A percentile compares a stretch with the other conserved stretches of the same genome.
phyloP scores from a whole-genome alignment of 768 basidiomycete species.

The Dentipellis sp. region DNA sequence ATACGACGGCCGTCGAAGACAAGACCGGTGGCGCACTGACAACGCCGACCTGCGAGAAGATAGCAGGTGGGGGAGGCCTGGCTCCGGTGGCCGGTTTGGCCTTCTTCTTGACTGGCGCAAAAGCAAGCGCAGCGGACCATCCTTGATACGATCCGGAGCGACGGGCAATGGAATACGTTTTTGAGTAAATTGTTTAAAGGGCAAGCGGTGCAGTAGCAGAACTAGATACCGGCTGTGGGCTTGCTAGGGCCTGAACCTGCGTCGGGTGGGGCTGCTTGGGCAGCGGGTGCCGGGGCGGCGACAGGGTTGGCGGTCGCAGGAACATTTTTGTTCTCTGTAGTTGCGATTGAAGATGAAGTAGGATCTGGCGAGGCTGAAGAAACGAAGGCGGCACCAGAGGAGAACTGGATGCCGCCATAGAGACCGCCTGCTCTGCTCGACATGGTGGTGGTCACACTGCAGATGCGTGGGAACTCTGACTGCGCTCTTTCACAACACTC shows the following conservation, averaged over 20 bases:
- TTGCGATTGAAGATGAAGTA: conserved; percentile 15
- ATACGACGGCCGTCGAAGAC: conserved; percentile 57
- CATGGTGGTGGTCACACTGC: conserved; percentile 33
- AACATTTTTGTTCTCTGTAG: conserved; percentile 15
- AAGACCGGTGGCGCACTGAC: conserved; percentile 21
- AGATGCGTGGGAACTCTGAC: neutral
- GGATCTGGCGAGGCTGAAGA: conserved; percentile 30
- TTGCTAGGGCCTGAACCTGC: conserved; percentile 30
- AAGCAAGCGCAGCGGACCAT: conserved; percentile 87
- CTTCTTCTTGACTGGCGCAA: conserved; percentile 67
- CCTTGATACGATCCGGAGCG: conserved; percentile 34
- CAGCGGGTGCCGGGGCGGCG: conserved; percentile 18
- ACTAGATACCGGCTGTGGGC: conserved; percentile 47
- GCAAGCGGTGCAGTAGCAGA: conserved; percentile 29
- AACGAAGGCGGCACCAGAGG: conserved; percentile 49
- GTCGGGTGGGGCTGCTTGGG: conserved; percentile 18
- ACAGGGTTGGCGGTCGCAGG: conserved; percentile 15
- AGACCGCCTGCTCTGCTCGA: conserved; percentile 76
- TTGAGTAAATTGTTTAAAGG: conserved; percentile 10
- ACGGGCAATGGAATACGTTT: conserved; percentile 7
- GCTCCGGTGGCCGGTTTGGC: conserved; percentile 31
- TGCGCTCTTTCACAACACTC: too few species aligned
- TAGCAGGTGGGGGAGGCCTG: conserved; percentile 23
- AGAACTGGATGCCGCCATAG: conserved; percentile 83
- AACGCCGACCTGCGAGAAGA: conserved; percentile 12